phyloP scores from a whole-genome alignment of 2,329 filamentous ascomycete genomes.

The Colletotrichum paranaense region DNA sequence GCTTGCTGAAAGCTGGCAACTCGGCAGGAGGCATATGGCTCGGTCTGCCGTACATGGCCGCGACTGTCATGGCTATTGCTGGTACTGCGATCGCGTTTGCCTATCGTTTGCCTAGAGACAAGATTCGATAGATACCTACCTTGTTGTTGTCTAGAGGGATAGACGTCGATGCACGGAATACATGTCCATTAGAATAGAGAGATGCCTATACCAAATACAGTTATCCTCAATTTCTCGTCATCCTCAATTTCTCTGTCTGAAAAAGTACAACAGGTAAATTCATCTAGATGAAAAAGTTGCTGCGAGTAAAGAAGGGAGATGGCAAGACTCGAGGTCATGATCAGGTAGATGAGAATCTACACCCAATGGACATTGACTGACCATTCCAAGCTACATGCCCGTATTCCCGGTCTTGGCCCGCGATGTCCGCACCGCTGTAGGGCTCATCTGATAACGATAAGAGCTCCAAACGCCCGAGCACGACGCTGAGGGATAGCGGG shows the following conservation, averaged over 20 bases:
- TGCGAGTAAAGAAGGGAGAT: background rate
- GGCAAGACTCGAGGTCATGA: background rate
- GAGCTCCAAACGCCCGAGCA: conserved; percentile 5
- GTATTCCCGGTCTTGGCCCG: background rate
- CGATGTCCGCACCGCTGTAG: background rate
- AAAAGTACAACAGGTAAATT: background rate
- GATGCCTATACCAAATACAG: background rate
- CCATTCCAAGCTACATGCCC: background rate
- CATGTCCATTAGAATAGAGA: background rate
- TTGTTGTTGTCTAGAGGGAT: background rate
- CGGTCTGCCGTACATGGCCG: conserved; percentile 60
- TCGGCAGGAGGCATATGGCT: conserved; percentile 58
- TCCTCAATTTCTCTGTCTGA: too few relatives aligned
- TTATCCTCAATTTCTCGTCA: background rate
- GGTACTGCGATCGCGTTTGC: conserved; percentile 45
- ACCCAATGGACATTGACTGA: background rate
- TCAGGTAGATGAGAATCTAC: too few relatives aligned
- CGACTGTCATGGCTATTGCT: conserved; percentile 46
- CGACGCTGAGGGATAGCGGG: conserved; percentile 16
- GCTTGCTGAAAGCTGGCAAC: conserved; percentile 58
- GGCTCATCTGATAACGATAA: conserved; percentile 24
- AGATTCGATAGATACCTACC: background rate
- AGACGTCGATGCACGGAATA: background rate
- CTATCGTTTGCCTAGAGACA: conserved; percentile 41
- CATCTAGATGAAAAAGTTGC: too few relatives aligned